phyloP scores from a whole-genome alignment of 129 eudicot genomes.

The Flaveria brownii region DNA sequence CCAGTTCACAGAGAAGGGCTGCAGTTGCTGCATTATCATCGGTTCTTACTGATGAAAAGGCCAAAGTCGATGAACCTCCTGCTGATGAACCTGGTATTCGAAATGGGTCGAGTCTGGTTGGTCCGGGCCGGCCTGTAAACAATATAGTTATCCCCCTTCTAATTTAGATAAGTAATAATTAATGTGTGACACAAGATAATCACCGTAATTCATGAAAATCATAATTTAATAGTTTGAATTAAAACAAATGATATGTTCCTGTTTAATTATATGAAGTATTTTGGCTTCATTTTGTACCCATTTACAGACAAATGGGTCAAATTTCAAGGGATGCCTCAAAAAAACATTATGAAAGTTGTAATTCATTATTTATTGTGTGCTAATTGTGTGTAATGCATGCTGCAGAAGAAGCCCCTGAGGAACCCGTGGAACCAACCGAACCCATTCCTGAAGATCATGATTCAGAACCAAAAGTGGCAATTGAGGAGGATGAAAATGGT shows the following conservation, averaged over 20 bases:
- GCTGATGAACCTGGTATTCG: conserved; percentile 55
- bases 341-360: neutral
- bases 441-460: conserved; percentile 56
- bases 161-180: neutral
- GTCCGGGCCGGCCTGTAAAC: neutral
- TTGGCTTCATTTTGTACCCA: neutral
- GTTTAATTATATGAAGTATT: neutral
- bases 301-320: neutral
- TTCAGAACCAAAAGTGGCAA: conserved; percentile 46
- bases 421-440: conserved; percentile 42
- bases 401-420: conserved; percentile 46
- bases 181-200: neutral
- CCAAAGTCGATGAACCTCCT: conserved; percentile 56
- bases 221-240: neutral
- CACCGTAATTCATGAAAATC: neutral
- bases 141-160: neutral
- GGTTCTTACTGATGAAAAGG: conserved; percentile 82
- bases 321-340: neutral
- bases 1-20: conserved; percentile 93
- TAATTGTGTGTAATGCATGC: conserved; percentile 2
- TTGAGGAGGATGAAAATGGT: conserved; percentile 63
- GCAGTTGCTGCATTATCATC: conserved; percentile 94
- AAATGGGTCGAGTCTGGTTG: neutral
- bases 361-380: neutral
- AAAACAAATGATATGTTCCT: neutral